Percentiles rank a stretch among this genome's conserved stretches.
phyloP scores from a whole-genome alignment of 2,329 filamentous ascomycete genomes.

The Graphilbum ipis-grandicollis region DNA sequence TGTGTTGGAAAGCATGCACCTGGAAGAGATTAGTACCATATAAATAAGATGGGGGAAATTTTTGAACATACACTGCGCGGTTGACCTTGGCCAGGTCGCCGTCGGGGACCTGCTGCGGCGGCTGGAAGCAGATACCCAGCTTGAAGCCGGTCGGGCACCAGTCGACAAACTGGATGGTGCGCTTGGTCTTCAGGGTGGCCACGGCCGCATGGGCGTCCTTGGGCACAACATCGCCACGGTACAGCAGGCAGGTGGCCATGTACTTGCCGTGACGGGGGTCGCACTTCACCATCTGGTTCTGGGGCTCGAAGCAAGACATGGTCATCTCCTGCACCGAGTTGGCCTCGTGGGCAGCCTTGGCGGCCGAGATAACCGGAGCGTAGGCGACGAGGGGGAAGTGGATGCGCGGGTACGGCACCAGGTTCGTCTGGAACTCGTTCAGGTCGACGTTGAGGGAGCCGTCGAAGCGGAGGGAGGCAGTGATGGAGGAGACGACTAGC shows the following conservation, averaged over 20 bases:
- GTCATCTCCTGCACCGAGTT: conserved; percentile 98
- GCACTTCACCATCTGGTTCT: conserved; percentile 99
- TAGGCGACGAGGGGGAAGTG: conserved; percentile 98
- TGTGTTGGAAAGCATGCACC: conserved; percentile 98
- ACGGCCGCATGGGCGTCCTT: conserved; percentile 89
- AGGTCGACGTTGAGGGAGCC: conserved; percentile 97
- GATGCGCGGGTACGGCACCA: conserved; percentile 96
- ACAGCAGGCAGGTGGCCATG: conserved; percentile 96
- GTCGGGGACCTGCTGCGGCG: conserved; percentile 49
- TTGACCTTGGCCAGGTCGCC: conserved; percentile 95
- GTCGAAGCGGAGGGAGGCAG: conserved; percentile 93
- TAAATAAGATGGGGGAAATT: neutral
- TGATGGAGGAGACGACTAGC: conserved; percentile 91
- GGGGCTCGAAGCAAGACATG: conserved; percentile 97
- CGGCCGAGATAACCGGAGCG: conserved; percentile 80
- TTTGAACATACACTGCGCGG: conserved; percentile 76
- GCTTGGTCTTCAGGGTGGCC: conserved; percentile 96
- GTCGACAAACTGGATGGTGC: conserved; percentile 97
- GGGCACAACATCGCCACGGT: conserved; percentile 95
- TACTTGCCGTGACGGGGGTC: conserved; percentile 98
- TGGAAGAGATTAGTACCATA: conserved; percentile 17
- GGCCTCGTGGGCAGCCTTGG: conserved; percentile 93
- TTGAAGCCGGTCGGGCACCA: conserved; percentile 99
- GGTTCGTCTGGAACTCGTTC: conserved; percentile 99
- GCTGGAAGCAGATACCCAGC: conserved; percentile 99